Evolutionary conservation across 148 eudicot genomes (phyloP).

Genomic region (Silene latifolia): DNA sequence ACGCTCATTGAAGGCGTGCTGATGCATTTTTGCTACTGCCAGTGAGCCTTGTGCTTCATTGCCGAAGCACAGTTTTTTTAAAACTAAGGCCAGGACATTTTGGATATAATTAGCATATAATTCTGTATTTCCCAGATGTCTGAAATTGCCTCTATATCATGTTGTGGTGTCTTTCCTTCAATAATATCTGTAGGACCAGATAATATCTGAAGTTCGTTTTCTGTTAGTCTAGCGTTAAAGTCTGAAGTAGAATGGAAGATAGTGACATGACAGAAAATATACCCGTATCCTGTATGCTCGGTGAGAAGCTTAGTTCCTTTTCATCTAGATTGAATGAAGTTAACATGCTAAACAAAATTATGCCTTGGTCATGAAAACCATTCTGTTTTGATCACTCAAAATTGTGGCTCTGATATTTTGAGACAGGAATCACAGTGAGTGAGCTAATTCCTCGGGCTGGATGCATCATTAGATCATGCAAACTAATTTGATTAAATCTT

Average conservation of each 20-base stretch:
- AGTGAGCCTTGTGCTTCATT: neutral
- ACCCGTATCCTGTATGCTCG: too few relatives aligned
- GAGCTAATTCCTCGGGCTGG: neutral
- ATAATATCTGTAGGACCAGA: neutral
- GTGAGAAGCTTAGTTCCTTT: neutral
- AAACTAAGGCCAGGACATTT: neutral
- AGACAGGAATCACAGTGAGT: neutral
- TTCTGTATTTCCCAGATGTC: neutral
- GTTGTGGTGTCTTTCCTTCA: neutral
- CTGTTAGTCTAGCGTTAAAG: neutral
- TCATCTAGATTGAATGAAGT: neutral
- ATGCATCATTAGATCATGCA: neutral
- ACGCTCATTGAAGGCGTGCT: neutral
- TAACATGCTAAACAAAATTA: neutral
- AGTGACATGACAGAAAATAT: neutral
- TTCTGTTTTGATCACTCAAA: too few relatives aligned
- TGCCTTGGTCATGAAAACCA: neutral
- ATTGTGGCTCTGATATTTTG: neutral
- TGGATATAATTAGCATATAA: too few relatives aligned
- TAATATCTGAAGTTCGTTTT: neutral
- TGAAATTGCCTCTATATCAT: neutral
- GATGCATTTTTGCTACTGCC: neutral
- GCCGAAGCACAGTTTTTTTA: neutral
- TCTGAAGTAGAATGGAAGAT: neutral
- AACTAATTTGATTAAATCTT: neutral